Evolutionary conservation across 2,329 filamentous ascomycete genomes (phyloP), one percentile per base, ranked within the genome.

Genomic region (Ambrosiella cleistominuta): DNA sequence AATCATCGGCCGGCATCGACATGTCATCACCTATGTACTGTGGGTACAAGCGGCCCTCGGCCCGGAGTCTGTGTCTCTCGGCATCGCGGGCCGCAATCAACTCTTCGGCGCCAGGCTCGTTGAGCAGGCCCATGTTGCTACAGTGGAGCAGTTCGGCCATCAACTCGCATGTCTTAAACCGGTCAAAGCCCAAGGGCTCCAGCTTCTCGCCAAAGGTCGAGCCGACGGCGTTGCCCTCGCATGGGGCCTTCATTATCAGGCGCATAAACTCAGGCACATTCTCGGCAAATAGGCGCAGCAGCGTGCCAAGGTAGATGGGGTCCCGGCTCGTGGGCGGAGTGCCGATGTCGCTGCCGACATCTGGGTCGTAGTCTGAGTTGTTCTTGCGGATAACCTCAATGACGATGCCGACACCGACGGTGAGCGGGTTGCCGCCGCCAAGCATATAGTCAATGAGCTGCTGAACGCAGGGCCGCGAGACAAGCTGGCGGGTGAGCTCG

Each of bases 381-480:
- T 98, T 98, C 73, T 98, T 98, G 61, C 93, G 81, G 68, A 98
- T 98, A 51, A 98, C 93, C 71, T 98, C 93, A 63, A 98, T 98
- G 39, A 98, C 81, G 66, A 97, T 96, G 17, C 93, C 93, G 9
- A 98, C 93, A 54, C 93, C 93, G 13, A 97, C 94, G 0, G 91
- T 97, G 60, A 98, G 72, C 5, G 93, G 86, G 65, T 98, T 97
- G 35, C 93, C 93, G 44, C 93, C 93, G 56, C 83, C 79, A 12
- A 97, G 79, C 93, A 98, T 98, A 65, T 91, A 88, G 12, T 79
- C 75, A 61, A 97, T 88, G n/a, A 98, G 78, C 61, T 82, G 82
- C 66, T 91, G 80, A 56, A 95, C 82, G 65, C 90, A 97, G 13
- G 80, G 71, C 62, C 85, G 81, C 0, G 93, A 97, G 1, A 98